phyloP scores from a whole-genome alignment of 345 rosid genomes.

The Ailanthus altissimus region DNA sequence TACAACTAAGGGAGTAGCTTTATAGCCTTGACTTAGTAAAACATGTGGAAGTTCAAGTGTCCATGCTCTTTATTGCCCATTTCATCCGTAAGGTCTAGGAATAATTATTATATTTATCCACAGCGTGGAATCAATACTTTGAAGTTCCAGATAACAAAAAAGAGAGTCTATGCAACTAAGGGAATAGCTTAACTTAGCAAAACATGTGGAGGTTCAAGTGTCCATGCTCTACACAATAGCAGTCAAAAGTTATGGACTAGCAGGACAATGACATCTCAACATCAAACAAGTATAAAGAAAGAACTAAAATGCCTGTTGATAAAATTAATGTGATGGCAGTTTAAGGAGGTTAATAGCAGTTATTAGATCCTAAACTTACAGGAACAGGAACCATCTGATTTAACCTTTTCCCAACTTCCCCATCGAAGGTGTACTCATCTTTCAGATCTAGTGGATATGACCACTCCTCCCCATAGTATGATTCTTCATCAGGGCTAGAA shows the following conservation, averaged over 20 bases:
- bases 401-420: slow-evolving; percentile 62
- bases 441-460: slow-evolving; percentile 40
- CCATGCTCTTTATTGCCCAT: background rate
- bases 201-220: background rate
- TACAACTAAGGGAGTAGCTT: background rate
- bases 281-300: background rate
- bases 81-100: background rate
- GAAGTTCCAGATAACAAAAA: slow-evolving; percentile 2
- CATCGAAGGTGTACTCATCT: slow-evolving; percentile 48
- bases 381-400: slow-evolving; percentile 71
- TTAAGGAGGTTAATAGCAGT: background rate
- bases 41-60: background rate
- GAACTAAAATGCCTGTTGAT: background rate
- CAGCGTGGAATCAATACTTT: background rate
- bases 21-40: background rate
- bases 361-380: slow-evolving; percentile 44
- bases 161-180: background rate
- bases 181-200: background rate
- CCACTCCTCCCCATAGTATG: slow-evolving; percentile 43
- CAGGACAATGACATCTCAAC: background rate
- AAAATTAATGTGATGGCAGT: background rate
- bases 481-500: slow-evolving; percentile 50
- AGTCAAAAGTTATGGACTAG: background rate
- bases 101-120: background rate
- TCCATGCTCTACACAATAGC: background rate